phyloP scores from a whole-genome alignment of 345 rosid species.

The Euphorbia peplus region DNA sequence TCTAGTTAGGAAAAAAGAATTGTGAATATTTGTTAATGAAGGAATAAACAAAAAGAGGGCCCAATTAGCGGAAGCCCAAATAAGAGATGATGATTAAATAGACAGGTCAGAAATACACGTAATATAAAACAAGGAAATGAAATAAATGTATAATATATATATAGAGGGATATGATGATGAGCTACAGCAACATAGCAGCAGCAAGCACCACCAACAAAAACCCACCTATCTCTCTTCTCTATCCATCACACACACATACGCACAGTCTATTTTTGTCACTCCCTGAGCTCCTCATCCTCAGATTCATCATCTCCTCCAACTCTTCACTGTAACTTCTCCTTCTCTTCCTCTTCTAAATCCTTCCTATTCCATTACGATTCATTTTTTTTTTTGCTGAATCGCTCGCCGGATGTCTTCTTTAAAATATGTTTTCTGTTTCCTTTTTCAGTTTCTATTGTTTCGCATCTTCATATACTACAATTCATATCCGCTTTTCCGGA shows the following conservation, averaged over 20 bases:
- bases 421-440: not conserved
- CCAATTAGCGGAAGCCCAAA: no score
- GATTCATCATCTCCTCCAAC: not conserved
- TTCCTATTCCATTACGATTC: not conserved
- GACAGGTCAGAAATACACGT: constrained; percentile 8
- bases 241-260: not conserved
- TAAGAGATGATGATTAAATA: not conserved
- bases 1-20: no score
- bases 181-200: constrained; percentile 1
- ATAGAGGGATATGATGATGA: no score
- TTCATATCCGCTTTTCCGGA: not conserved
- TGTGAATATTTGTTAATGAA: no score
- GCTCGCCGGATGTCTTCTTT: no score
- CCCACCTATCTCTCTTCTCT: not conserved
- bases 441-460: not conserved
- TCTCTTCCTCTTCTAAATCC: no score
- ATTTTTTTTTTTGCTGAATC: not conserved
- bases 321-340: constrained; percentile 12
- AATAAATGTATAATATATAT: no score
- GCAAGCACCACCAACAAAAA: not conserved
- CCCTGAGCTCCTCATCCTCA: not conserved
- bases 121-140: no score
- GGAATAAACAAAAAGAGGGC: no score
- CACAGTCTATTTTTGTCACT: not conserved
- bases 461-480: not conserved